Evolutionary conservation across 768 basidiomycete species (phyloP).

Genomic region (Melanogaster broomeanus): DNA sequence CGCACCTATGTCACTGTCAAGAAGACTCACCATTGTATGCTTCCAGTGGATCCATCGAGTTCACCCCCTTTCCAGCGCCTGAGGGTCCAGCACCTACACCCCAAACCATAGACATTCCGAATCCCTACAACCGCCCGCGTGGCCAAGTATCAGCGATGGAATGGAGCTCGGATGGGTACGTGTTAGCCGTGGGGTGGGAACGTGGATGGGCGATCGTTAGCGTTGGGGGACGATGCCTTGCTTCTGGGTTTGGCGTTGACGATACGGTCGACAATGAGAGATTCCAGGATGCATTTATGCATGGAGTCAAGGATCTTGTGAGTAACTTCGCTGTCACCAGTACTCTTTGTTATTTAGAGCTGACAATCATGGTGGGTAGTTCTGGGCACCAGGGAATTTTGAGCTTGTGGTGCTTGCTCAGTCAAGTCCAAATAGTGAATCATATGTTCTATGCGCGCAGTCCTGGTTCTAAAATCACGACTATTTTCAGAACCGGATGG

Average conservation of each 20-base stretch:
- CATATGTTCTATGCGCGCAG: not conserved
- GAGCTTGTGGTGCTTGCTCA: conserved; percentile 80
- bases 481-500: conserved; percentile 52
- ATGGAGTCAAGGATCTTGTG: conserved; percentile 74
- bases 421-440: conserved; percentile 51
- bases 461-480: conserved; percentile 5
- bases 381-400: conserved; percentile 93
- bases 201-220: conserved; percentile 90
- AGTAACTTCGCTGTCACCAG: conserved; percentile 22
- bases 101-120: conserved; percentile 62
- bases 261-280: conserved; percentile 55
- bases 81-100: conserved; percentile 59
- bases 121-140: conserved; percentile 54
- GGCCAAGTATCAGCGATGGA: conserved; percentile 71
- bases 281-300: conserved; percentile 86
- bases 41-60: conserved; percentile 63
- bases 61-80: conserved; percentile 67
- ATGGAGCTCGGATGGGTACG: conserved; percentile 97
- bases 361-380: conserved; percentile 45
- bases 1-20: not conserved
- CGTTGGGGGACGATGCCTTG: conserved; percentile 84
- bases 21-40: not conserved
- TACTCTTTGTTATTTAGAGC: not conserved
- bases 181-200: conserved; percentile 90
- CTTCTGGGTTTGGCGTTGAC: conserved; percentile 73